Evolutionary conservation across 768 basidiomycete species (phyloP).

Genomic region (Pulveroboletus sp.): DNA sequence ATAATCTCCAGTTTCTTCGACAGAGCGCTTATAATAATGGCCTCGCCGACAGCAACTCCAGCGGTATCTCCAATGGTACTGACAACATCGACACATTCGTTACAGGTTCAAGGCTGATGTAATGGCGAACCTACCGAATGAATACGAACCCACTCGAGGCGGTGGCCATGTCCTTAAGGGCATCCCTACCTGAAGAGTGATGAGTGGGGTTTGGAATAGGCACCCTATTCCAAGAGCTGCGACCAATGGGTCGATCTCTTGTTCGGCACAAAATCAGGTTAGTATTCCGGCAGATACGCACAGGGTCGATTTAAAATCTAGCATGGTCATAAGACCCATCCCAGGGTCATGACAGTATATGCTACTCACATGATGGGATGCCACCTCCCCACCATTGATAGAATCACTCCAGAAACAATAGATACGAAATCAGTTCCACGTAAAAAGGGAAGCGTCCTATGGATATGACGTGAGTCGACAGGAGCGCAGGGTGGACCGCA

Average conservation of each 20-base stretch:
- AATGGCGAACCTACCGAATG: slow-evolving; percentile 43
- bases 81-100: slow-evolving; percentile 1
- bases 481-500: neutral
- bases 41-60: slow-evolving; percentile 69
- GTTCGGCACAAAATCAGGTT: slow-evolving; percentile 43
- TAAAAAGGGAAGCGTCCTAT: slow-evolving; percentile 72
- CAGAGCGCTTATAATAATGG: slow-evolving; percentile 58
- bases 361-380: slow-evolving; percentile 58
- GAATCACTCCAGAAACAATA: slow-evolving; percentile 50
- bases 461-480: neutral
- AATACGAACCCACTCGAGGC: slow-evolving; percentile 68
- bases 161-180: slow-evolving; percentile 85
- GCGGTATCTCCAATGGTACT: slow-evolving; percentile 75
- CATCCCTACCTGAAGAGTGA: slow-evolving; percentile 82
- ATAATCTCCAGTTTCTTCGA: slow-evolving; percentile 31
- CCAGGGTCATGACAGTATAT: slow-evolving; percentile 58
- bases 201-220: slow-evolving; percentile 63
- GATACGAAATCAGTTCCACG: slow-evolving; percentile 54
- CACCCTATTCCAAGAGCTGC: slow-evolving; percentile 62
- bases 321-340: slow-evolving; percentile 69
- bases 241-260: slow-evolving; percentile 61
- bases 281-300: slow-evolving; percentile 8
- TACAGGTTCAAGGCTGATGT: neutral
- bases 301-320: slow-evolving; percentile 50
- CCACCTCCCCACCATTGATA: slow-evolving; percentile 56